phyloP scores from a whole-genome alignment of 2,329 filamentous ascomycete genomes.

The Dendryphion nanum region DNA sequence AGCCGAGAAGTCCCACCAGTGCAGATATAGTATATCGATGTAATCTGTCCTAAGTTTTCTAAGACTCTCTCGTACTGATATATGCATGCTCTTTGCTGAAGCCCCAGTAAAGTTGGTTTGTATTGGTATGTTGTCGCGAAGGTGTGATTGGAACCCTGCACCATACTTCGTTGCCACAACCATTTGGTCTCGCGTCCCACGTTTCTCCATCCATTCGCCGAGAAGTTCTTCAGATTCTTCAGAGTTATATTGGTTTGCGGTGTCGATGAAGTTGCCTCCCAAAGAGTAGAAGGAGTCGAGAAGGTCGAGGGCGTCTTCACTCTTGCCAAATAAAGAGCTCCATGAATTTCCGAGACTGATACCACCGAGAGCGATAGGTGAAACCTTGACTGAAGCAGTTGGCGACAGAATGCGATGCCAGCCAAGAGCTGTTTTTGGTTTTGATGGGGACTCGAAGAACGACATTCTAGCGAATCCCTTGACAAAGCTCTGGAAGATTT shows the following conservation, averaged over 20 bases:
- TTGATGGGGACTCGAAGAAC: constrained; percentile 9
- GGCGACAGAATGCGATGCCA: constrained; percentile 66
- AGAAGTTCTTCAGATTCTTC: constrained; percentile 40
- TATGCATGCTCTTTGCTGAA: constrained; percentile 48
- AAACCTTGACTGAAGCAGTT: constrained; percentile 57
- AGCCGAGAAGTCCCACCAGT: constrained; percentile 43
- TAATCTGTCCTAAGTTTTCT: constrained; percentile 44
- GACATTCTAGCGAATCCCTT: too few relatives aligned
- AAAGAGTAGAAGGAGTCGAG: constrained; percentile 65
- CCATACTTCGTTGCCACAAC: constrained; percentile 42
- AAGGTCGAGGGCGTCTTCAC: constrained; percentile 60
- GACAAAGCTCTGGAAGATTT: too few relatives aligned
- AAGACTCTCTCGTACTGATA: constrained; percentile 9
- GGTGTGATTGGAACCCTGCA: constrained; percentile 12
- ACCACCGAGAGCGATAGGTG: constrained; percentile 51
- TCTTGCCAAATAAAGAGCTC: constrained; percentile 59
- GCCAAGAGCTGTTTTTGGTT: constrained; percentile 43
- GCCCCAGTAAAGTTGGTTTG: constrained; percentile 11
- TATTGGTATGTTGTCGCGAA: constrained; percentile 8
- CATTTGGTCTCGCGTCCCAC: constrained; percentile 37
- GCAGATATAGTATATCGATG: constrained; percentile 52
- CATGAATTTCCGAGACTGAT: constrained; percentile 66
- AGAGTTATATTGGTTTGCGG: constrained; percentile 41
- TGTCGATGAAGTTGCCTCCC: constrained; percentile 73
- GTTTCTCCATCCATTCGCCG: constrained; percentile 42